Evolutionary conservation across 306 rosid genomes (phyloP).

Genomic region (Ormosia semicastrata): DNA sequence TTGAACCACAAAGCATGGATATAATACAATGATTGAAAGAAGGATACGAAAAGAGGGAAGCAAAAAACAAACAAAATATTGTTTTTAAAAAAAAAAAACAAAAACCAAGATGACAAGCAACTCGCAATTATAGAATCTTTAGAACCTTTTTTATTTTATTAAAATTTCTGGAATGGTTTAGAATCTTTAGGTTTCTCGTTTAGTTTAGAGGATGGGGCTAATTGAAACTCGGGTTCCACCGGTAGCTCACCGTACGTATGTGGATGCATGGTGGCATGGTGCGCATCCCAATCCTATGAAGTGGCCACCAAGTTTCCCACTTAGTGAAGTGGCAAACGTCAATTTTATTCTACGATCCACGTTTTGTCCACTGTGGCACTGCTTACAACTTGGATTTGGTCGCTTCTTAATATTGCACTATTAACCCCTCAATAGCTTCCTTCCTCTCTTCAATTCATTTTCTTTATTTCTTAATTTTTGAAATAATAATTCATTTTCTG

Average conservation of each 20-base stretch:
- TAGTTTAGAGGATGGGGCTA: not conserved
- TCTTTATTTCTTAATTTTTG: not conserved
- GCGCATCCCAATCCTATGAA: constrained; percentile 5
- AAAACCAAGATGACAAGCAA: not conserved
- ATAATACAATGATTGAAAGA: not conserved
- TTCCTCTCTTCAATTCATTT: not conserved
- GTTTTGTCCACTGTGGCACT: not conserved
- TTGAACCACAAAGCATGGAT: not conserved
- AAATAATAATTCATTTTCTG: not conserved
- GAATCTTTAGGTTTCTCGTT: not conserved
- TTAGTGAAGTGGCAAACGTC: constrained; percentile 16
- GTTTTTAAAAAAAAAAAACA: not conserved
- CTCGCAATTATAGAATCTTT: not conserved
- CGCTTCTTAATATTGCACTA: not conserved
- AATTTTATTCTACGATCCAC: not conserved
- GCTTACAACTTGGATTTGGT: not conserved
- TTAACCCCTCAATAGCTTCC: not conserved
- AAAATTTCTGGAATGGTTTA: not conserved
- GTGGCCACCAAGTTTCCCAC: constrained; percentile 34
- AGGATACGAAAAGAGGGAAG: not conserved
- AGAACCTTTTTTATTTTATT: not conserved
- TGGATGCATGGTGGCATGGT: constrained; percentile 30
- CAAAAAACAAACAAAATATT: not conserved
- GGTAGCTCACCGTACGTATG: constrained; percentile 4
- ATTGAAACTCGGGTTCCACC: constrained; percentile 20